These are phyloP conservation scores for Kitagawia praeruptora DNA, from an alignment of 129 eudicot species.

Conservation along the genomic window DNA sequence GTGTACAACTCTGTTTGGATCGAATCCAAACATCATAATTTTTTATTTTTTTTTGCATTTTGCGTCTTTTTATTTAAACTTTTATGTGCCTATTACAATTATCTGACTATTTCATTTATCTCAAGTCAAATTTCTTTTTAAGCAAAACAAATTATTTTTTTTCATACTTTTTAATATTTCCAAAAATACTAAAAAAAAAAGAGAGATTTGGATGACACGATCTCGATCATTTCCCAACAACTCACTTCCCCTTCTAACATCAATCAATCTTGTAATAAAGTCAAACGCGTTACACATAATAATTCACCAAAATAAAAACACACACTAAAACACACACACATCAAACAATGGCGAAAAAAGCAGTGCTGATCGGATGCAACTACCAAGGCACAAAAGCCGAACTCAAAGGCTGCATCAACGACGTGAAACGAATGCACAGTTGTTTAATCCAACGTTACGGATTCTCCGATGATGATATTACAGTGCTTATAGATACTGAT, in stretches of 20 bases:
- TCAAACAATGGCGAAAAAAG: slow-evolving; percentile 64
- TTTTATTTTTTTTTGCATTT: too few relatives aligned
- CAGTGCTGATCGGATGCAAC: slow-evolving; percentile 82
- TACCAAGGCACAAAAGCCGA: slow-evolving; percentile 90
- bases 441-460: slow-evolving; percentile 64
- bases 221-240: background rate
- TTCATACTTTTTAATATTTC: too few relatives aligned
- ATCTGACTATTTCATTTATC: too few relatives aligned
- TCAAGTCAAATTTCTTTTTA: too few relatives aligned
- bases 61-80: too few relatives aligned
- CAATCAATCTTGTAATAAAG: background rate
- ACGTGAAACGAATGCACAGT: slow-evolving; percentile 54
- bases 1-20: too few relatives aligned
- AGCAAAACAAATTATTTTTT: too few relatives aligned
- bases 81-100: too few relatives aligned
- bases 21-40: too few relatives aligned
- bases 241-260: background rate
- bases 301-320: too few relatives aligned
- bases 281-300: background rate
- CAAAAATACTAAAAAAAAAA: too few relatives aligned
- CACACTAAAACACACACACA: background rate
- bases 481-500: slow-evolving; percentile 64
- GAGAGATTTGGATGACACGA: background rate
- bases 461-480: slow-evolving; percentile 59
- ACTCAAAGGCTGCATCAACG: slow-evolving; percentile 85